Evolutionary conservation across 768 basidiomycete species (phyloP).

Genomic region (Russula sp.): DNA sequence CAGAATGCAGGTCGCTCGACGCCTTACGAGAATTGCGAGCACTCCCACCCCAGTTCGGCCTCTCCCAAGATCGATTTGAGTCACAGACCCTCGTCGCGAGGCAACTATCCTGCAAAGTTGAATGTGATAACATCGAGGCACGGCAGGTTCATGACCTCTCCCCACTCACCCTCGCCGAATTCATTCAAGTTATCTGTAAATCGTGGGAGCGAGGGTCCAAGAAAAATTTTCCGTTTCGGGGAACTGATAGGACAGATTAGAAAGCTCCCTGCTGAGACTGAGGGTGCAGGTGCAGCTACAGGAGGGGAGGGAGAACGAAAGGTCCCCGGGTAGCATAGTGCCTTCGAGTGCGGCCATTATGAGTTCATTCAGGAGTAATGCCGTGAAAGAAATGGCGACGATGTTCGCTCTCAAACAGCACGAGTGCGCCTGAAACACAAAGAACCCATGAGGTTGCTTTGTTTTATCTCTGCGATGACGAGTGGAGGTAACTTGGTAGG

Average conservation of each 20-base stretch:
- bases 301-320: background rate
- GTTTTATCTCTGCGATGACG: background rate
- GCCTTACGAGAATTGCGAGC: background rate
- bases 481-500: slow-evolving; percentile 74
- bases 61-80: background rate
- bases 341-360: slow-evolving; percentile 99
- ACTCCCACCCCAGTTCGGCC: no score
- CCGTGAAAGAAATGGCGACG: slow-evolving; percentile 96
- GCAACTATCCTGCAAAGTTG: background rate
- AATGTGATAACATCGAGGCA: background rate
- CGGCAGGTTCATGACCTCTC: background rate
- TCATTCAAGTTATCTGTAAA: background rate
- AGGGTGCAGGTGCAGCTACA: background rate
- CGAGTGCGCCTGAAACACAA: slow-evolving; percentile 61
- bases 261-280: background rate
- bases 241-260: background rate
- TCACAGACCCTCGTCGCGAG: background rate
- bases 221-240: background rate
- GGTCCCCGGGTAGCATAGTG: background rate
- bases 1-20: background rate
- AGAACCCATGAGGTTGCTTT: background rate
- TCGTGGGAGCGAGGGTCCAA: background rate
- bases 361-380: slow-evolving; percentile 90
- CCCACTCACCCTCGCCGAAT: background rate
- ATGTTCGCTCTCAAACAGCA: slow-evolving; percentile 95